These are phyloP conservation scores for Pseudogymnoascus sp. DNA, from an alignment of 2,329 filamentous ascomycete species.

Conservation along the genomic window DNA sequence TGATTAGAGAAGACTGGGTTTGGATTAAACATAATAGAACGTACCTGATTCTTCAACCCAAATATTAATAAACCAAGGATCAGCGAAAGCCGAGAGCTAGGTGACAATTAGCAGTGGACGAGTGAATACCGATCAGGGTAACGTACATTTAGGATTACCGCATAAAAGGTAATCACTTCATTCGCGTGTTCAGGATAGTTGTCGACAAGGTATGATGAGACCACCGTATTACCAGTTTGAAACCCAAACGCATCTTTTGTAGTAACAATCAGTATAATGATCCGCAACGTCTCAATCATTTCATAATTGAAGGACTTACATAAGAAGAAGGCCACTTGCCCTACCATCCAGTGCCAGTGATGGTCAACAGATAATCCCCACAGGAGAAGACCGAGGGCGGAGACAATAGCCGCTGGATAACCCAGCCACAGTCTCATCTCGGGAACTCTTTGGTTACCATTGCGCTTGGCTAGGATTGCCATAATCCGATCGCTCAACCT, in stretches of 20 bases:
- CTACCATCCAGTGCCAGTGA: constrained; percentile 48
- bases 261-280: constrained; percentile 8
- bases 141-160: constrained; percentile 43
- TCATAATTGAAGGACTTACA: constrained; percentile 31
- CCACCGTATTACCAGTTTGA: constrained; percentile 47
- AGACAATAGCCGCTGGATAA: constrained; percentile 43
- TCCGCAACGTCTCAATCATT: not conserved
- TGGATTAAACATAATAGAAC: not conserved
- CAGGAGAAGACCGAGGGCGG: constrained; percentile 41
- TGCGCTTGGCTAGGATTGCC: constrained; percentile 36
- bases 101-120: constrained; percentile 19
- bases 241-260: constrained; percentile 42
- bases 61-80: constrained; percentile 25
- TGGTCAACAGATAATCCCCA: constrained; percentile 49
- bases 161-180: constrained; percentile 46
- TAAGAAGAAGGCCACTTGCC: constrained; percentile 46
- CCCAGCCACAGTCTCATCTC: constrained; percentile 50
- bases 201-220: constrained; percentile 47
- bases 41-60: constrained; percentile 21
- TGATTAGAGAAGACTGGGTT: not conserved
- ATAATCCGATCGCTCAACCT: constrained; percentile 44
- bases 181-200: constrained; percentile 47
- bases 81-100: constrained; percentile 17
- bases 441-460: constrained; percentile 35
- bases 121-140: constrained; percentile 29